Conservation (phyloP, 768 basidiomycete species). For the Tricholoma hemisulphureum region DNA sequence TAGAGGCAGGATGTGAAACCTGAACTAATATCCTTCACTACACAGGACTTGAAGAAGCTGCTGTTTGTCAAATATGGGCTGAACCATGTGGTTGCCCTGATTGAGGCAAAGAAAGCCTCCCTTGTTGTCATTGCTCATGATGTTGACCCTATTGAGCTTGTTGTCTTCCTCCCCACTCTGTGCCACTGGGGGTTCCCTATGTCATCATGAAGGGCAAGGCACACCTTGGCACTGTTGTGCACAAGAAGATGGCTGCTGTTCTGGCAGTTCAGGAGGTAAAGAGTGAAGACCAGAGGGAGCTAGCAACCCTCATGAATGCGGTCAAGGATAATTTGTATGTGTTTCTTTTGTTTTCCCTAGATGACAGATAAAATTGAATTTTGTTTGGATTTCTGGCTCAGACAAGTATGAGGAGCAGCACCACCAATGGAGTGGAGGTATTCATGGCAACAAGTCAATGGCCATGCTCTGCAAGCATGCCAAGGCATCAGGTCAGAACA, state of each 20-base stretch:
- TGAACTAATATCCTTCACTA: neutral
- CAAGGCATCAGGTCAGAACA: constrained; percentile 78
- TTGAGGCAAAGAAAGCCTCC: constrained; percentile 96
- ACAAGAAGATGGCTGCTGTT: constrained; percentile 97
- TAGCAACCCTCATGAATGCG: constrained; percentile 88
- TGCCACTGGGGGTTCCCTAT: constrained; percentile 99
- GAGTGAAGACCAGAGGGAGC: constrained; percentile 91
- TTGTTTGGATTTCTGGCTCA: constrained; percentile 43
- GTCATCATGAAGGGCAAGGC: constrained; percentile 99
- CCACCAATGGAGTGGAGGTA: constrained; percentile 93
- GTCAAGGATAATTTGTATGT: constrained; percentile 97
- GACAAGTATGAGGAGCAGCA: constrained; percentile 94
- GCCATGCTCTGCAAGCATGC: constrained; percentile 93
- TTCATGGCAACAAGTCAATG: constrained; percentile 92
- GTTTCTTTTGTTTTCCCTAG: neutral
- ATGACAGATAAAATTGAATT: neutral
- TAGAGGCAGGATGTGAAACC: too few relatives aligned
- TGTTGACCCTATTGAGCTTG: constrained; percentile 98
- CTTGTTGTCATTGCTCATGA: constrained; percentile 96
- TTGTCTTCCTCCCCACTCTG: constrained; percentile 95
- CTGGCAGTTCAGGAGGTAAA: constrained; percentile 91
- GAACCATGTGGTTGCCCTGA: constrained; percentile 93
- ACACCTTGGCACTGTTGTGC: constrained; percentile 94
- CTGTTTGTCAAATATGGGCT: constrained; percentile 94
- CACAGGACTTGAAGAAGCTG: constrained; percentile 88